These are phyloP conservation scores for Opeltia flavorubescens DNA, from an alignment of 495 filamentous ascomycete species.

Conservation along the genomic window DNA sequence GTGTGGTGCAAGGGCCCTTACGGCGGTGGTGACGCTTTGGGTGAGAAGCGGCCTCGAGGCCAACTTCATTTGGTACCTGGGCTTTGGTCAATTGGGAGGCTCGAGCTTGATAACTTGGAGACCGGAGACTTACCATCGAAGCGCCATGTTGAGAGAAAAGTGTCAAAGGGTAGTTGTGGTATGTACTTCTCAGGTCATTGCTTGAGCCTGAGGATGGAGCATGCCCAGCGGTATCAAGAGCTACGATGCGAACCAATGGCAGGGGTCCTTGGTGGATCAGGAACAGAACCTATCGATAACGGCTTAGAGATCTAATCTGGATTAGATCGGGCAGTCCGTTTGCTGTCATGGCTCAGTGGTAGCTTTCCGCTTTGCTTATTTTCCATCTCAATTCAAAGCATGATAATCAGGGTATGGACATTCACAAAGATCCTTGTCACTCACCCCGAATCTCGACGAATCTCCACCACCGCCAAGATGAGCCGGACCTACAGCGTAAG, in stretches of 20 bases:
- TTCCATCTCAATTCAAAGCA: too few relatives aligned
- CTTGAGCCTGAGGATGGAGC: background rate
- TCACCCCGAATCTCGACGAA: background rate
- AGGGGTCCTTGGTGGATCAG: too few relatives aligned
- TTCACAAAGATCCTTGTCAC: background rate
- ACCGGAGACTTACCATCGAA: background rate
- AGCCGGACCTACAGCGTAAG: background rate
- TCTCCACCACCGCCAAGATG: background rate
- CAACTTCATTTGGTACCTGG: slow-evolving; percentile 80
- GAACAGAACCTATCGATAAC: background rate
- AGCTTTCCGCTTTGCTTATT: too few relatives aligned
- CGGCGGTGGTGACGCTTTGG: slow-evolving; percentile 71
- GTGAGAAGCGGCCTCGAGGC: slow-evolving; percentile 74
- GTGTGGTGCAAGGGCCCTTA: slow-evolving; percentile 19
- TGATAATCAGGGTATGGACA: background rate
- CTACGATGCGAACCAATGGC: background rate
- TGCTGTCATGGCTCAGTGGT: too few relatives aligned
- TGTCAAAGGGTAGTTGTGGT: background rate
- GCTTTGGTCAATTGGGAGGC: background rate
- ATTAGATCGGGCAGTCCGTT: too few relatives aligned
- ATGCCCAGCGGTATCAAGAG: background rate
- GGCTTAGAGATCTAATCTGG: background rate
- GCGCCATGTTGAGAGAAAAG: background rate
- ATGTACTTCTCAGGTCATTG: slow-evolving; percentile 2
- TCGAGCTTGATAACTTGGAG: too few relatives aligned